Percentiles rank a stretch among this genome's conserved stretches.
Evolutionary conservation across 169 alveolate genomes (phyloP).

Genomic region (Nephromyces sp.): DNA sequence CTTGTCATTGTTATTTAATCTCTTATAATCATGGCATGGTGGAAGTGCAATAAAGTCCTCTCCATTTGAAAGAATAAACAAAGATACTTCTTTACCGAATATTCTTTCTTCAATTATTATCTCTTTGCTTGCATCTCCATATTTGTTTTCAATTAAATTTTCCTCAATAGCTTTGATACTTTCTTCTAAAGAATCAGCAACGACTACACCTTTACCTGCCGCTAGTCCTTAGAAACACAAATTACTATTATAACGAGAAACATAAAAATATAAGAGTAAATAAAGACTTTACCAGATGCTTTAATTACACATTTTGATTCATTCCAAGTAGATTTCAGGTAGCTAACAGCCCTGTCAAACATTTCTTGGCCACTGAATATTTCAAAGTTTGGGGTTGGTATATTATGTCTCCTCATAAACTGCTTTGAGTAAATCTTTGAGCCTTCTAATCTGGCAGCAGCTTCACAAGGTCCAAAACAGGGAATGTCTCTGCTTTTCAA

Average conservation of each 20-base stretch:
- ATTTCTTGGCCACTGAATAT: not conserved
- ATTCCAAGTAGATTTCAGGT: not conserved
- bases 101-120: slow-evolving; percentile 8
- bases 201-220: slow-evolving; percentile 45
- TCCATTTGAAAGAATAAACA: slow-evolving; percentile 34
- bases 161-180: slow-evolving; percentile 26
- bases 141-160: not conserved
- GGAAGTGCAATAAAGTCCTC: slow-evolving; percentile 14
- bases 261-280: not conserved
- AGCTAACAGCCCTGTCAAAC: not conserved
- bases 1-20: slow-evolving; percentile 29
- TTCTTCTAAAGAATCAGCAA: slow-evolving; percentile 36
- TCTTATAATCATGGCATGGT: slow-evolving; percentile 36
- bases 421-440: slow-evolving; percentile 32
- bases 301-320: not conserved
- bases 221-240: slow-evolving; percentile 16
- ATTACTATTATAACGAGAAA: not conserved
- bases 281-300: not conserved
- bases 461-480: slow-evolving; percentile 29
- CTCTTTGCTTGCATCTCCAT: not conserved
- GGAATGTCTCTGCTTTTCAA: slow-evolving; percentile 12
- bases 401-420: slow-evolving; percentile 26
- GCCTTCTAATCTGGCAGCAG: slow-evolving; percentile 36
- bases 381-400: slow-evolving; percentile 35
- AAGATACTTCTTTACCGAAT: slow-evolving; percentile 7